These are phyloP conservation scores for Fusarium sp. DNA, from an alignment of 2,329 filamentous ascomycete genomes.

Conservation along the genomic window DNA sequence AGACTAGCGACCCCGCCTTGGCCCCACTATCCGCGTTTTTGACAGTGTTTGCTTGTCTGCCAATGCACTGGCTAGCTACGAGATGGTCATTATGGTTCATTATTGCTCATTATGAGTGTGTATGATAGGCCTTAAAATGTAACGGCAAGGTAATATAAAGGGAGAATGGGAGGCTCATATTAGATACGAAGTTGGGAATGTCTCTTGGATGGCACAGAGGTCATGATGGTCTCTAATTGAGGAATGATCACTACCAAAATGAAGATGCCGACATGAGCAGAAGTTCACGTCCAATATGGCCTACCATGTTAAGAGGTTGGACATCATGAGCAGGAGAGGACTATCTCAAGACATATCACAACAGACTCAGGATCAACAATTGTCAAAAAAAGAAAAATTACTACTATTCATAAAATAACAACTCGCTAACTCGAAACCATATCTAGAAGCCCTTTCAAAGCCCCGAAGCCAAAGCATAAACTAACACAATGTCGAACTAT, in stretches of 20 bases:
- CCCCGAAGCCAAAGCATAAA: constrained; percentile 14
- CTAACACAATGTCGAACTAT: background rate
- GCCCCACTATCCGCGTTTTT: constrained; percentile 13
- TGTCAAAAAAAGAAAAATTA: constrained; percentile 20
- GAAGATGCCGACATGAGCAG: background rate
- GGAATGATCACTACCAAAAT: background rate
- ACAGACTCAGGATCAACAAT: background rate
- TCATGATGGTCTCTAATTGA: background rate
- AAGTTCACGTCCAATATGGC: too few species aligned
- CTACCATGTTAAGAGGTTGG: background rate
- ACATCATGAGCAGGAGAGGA: background rate
- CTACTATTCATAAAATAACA: constrained; percentile 4
- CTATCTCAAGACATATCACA: background rate
- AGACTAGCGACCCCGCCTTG: background rate
- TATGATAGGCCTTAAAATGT: background rate
- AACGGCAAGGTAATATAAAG: background rate
- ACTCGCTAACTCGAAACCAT: constrained; percentile 25
- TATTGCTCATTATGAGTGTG: constrained; percentile 23
- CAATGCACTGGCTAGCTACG: constrained; percentile 12
- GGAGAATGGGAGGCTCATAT: rapidly evolving
- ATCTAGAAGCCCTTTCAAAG: constrained; percentile 29
- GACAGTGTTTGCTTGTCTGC: background rate
- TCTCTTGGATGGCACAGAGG: background rate
- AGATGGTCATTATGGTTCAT: constrained; percentile 46
- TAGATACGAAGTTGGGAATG: background rate